Conservation (phyloP, 2,329 filamentous ascomycete genomes). For the Monilinia aucupariae region DNA sequence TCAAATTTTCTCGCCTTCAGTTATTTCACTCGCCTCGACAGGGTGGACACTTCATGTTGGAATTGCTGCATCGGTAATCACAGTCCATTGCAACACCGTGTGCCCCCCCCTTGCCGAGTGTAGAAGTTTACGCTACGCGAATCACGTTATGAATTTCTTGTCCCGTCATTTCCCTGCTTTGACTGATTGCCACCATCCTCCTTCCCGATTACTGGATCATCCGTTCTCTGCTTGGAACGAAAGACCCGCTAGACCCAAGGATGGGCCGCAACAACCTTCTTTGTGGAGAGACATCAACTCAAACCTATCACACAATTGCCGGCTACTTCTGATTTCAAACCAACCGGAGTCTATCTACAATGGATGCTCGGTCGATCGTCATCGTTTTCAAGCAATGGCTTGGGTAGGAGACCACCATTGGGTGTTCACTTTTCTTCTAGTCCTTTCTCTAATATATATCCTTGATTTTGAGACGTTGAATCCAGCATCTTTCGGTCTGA, state of each 20-base stretch:
- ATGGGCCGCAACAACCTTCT: conserved; percentile 21
- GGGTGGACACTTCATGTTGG: conserved; percentile 22
- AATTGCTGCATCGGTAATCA: conserved; percentile 19
- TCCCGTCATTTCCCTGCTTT: conserved; percentile 26
- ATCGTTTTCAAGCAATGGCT: not conserved
- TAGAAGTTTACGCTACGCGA: conserved; percentile 19
- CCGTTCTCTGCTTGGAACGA: conserved; percentile 21
- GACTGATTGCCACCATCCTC: conserved; percentile 19
- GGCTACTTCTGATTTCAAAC: conserved; percentile 17
- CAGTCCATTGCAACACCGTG: conserved; percentile 19
- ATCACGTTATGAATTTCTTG: conserved; percentile 33
- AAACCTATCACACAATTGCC: conserved; percentile 26
- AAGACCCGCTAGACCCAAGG: conserved; percentile 19
- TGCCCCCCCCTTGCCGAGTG: conserved; percentile 23
- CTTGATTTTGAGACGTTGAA: conserved; percentile 15
- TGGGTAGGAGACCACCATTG: conserved; percentile 7
- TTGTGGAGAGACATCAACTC: conserved; percentile 19
- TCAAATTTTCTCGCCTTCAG: conserved; percentile 4
- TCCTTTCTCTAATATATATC: conserved; percentile 17
- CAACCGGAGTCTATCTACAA: conserved; percentile 23
- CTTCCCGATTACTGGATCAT: conserved; percentile 24
- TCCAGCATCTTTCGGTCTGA: conserved; percentile 13
- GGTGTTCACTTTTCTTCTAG: conserved; percentile 4
- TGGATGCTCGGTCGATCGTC: conserved; percentile 10
- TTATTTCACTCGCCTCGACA: conserved; percentile 22